Evolutionary conservation across 2,329 filamentous ascomycete species (phyloP), one percentile per base, ranked within the genome.

Genomic region (Fusarium sp.): DNA sequence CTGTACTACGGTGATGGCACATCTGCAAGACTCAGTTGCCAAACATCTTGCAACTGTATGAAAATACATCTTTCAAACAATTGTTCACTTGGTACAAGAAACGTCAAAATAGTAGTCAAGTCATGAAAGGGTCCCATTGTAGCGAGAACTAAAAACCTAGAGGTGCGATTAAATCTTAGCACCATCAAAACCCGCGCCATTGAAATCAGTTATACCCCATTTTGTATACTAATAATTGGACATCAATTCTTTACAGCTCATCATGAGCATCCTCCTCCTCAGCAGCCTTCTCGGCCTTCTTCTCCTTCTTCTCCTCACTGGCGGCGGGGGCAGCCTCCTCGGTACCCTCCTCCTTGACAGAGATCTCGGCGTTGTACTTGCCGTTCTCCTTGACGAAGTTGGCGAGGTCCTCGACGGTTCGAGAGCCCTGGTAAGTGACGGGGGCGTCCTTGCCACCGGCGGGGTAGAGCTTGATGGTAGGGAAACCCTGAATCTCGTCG

Each of bases 391-490:
- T 91, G 82, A 99, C 88, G 85, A 99, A 99, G 77, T 91, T 88
- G 78, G 93, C 91, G 66, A 99, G 89, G 80, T 98, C 96, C 85
- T 97, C 93, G 60, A 98, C 85, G 58, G 94, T 96, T 78, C 96
- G 94, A 72, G 91, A 88, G 76, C 96, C 96, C 72, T 86, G 88
- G 89, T 98, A 99, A 76, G 94, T 93, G 70, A 98, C 82, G 64
- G 96, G 93, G 74, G 90, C 85, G 78, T 88, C 87, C 90, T 99
- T 99, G 83, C 88, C 87, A 78, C 94, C 94, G 76, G 96, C 96
- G 71, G 93, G 89, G 92, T 90, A 99, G 74, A 99, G 89, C 89
- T 98, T 98, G 89, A 99, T 98, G 81, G 96, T 99, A 62, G 96
- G 96, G 92, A 99, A 99, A 71, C 96, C 96, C 82, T 93, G 89